Base-by-base conservation (phyloP, 805 yeast genomes). In the Candida tallmaniae region DNA sequence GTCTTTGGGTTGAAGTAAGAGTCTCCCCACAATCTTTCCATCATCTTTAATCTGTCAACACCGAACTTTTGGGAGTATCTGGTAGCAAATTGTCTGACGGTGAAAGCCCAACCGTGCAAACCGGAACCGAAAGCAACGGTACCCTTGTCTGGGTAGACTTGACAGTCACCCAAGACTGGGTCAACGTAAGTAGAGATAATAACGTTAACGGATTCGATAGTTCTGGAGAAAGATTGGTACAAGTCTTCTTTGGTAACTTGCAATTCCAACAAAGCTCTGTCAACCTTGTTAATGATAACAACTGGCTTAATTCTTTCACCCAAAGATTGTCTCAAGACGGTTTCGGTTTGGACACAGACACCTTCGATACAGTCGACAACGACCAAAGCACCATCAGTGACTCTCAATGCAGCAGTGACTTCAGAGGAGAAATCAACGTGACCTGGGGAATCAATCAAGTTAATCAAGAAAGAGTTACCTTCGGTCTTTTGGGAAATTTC, bases 71-170 rank as follows among this genome's bases (percentile, higher is more conserved):
- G 88, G 69, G 96, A 80, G 82, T 93, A 90, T 78, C 96, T 86
- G 74, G 76, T 71, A 59, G 97, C 97, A 58, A 90, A 90, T 79
- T 90, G 97, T 74, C 98, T 87, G 66, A 90, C 83, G 58, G 98
- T 90, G 90, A 90, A 90, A 68, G 97, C 97, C 98, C 98, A 90
- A 74, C 98, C 98, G 82, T 90, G 98, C 66, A 90, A 79, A 84
- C 97, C 98, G 70, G 97, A 93, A 78, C 96, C 97, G 74, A 90
- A 90, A 56, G 98, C 98, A 65, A 90, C 96, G 70, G 97, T 90
- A 77, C 98, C 98, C 67, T 73, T 71, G 70, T 90, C 94, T 73
- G 98, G 98, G 95, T 83, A 90, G 50, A 90, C 97, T 78, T 90
- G 97, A 60, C 77, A 82, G 64, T 90, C 97, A 77, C 98, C 98